Base-by-base conservation (phyloP, 2,329 filamentous ascomycete species). In the Epichloe scottii region DNA sequence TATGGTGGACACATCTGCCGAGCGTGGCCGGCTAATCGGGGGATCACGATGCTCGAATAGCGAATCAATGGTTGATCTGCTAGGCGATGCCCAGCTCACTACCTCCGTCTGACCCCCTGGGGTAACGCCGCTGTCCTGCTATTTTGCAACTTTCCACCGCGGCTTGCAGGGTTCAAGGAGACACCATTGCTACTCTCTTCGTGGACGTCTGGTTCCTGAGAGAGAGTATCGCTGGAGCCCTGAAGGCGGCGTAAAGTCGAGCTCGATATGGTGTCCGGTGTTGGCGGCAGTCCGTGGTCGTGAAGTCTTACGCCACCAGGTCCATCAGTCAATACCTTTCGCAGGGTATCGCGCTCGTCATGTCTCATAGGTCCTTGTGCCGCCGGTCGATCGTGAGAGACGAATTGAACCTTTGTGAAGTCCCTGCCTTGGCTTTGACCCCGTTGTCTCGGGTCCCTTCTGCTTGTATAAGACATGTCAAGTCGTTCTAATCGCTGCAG, bases 221-320 rank as follows among this genome's bases (percentile, higher is more conserved):
- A 61, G 1, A 76, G 59, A 0, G 71, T 72, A 42, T 80, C 77
- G 49, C 72, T 70, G 0, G 76, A 79, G 46, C 68, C 71, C 54
- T 77, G 70, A 53, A 71, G 74, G 14, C 70, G 68, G 5, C 71
- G 68, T 35, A 81, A 66, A 0, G 76, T 78, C 2, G 75, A 74
- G 2, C 75, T 78, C 1, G 78, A 78, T 19, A 80, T 76, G 0
- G 78, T 81, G 56, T 81, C 78, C 0, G 78, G 78, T 0, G 78
- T 81, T 0, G 78, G 78, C 10, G 78, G 78, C 2, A 81, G 64
- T 17, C 63, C 64, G 17, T 73, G 70, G 5, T 71, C 68, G 49
- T 70, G 66, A 2, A 71, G 53, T 58, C 67, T 64, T 39, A 68
- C 71, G 54, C 64, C 66, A 54, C 58, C 67, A 53, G 51, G 67